Conservation (phyloP, 2,329 filamentous ascomycete genomes). For the Botrytis deweyae region DNA sequence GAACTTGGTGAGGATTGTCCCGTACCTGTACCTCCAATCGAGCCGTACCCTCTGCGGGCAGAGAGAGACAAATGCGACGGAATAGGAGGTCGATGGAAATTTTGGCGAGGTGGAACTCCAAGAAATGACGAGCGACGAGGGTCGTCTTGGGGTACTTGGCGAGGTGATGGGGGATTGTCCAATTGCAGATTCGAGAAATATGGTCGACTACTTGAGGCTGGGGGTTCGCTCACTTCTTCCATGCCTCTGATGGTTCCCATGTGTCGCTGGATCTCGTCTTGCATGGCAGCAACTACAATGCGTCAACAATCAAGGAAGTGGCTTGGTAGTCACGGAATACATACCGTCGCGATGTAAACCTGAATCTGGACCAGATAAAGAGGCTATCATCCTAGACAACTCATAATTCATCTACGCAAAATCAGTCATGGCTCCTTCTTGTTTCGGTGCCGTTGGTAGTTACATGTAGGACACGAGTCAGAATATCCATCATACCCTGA, state of each 20-base stretch:
- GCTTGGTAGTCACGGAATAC: constrained; percentile 38
- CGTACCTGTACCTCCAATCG: constrained; percentile 69
- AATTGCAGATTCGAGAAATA: constrained; percentile 61
- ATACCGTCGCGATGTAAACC: constrained; percentile 79
- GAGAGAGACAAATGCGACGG: constrained; percentile 79
- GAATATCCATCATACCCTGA: constrained; percentile 76
- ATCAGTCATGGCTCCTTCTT: constrained; percentile 30
- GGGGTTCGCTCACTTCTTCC: constrained; percentile 66
- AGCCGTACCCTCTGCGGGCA: constrained; percentile 73
- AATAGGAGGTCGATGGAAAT: constrained; percentile 73
- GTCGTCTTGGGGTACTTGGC: constrained; percentile 84
- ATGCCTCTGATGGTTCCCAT: constrained; percentile 55
- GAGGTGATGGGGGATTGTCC: constrained; percentile 80
- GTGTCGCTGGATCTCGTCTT: constrained; percentile 61
- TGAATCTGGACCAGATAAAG: constrained; percentile 71
- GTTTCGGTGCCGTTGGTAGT: background rate
- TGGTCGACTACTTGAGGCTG: constrained; percentile 62
- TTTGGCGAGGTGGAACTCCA: constrained; percentile 47
- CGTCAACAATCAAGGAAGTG: constrained; percentile 33
- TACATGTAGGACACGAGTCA: constrained; percentile 70
- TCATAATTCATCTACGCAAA: constrained; percentile 76
- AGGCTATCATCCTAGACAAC: constrained; percentile 71
- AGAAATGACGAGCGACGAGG: constrained; percentile 69
- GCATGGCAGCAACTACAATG: constrained; percentile 53
- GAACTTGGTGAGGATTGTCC: constrained; percentile 72